phyloP scores from a whole-genome alignment of 768 basidiomycete genomes.

The Goffeauzyma gilvescens region DNA sequence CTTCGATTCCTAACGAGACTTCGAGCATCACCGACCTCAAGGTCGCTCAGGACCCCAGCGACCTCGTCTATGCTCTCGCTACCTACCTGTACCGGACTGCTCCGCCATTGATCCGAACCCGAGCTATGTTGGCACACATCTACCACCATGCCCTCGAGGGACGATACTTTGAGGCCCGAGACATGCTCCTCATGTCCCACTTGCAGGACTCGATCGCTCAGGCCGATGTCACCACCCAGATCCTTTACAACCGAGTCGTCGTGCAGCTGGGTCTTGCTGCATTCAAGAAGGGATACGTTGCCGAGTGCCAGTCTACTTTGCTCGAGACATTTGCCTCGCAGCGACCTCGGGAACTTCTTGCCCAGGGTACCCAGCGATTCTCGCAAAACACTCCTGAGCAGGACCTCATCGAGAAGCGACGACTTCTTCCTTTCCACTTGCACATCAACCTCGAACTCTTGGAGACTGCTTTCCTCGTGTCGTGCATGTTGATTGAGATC shows the following conservation, averaged over 20 bases:
- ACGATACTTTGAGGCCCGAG: constrained; percentile 86
- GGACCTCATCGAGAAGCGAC: constrained; percentile 85
- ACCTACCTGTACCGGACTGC: constrained; percentile 81
- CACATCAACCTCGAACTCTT: constrained; percentile 96
- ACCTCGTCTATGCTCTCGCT: constrained; percentile 73
- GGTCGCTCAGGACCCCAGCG: constrained; percentile 42
- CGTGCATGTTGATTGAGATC: constrained; percentile 96
- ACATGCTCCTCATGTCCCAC: constrained; percentile 98
- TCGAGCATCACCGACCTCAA: constrained; percentile 45
- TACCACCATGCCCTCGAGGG: constrained; percentile 94
- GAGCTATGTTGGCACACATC: constrained; percentile 93
- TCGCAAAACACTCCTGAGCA: constrained; percentile 62
- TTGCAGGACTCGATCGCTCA: constrained; percentile 90
- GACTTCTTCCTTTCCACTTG: constrained; percentile 97
- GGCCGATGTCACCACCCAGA: constrained; percentile 90
- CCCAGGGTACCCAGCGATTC: constrained; percentile 87
- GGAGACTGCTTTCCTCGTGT: constrained; percentile 92
- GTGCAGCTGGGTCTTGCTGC: constrained; percentile 94
- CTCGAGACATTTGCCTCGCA: constrained; percentile 93
- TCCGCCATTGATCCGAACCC: constrained; percentile 77
- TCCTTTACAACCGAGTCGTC: constrained; percentile 90
- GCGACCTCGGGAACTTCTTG: constrained; percentile 88
- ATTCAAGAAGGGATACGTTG: constrained; percentile 83
- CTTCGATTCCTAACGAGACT: constrained; percentile 34
- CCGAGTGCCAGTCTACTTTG: constrained; percentile 76